A percentile compares a stretch with the other conserved stretches of the same genome.
Conservation (phyloP, 1,139 yeast species). For the Pichia terricola region DNA sequence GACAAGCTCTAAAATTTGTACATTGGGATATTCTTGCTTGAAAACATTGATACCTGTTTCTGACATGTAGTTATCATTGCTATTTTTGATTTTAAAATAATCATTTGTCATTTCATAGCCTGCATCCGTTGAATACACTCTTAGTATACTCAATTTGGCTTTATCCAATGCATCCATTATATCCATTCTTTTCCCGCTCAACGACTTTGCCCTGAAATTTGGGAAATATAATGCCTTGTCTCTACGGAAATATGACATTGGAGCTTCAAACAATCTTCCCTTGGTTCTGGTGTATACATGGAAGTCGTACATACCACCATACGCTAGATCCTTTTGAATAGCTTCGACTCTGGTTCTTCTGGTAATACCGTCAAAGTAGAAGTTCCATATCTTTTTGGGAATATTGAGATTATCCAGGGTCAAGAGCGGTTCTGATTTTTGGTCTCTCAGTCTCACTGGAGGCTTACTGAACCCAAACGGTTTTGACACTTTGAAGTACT, state of each 20-base stretch:
- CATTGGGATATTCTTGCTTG: constrained; percentile 33
- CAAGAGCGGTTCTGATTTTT: constrained; percentile 12
- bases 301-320: constrained; percentile 80
- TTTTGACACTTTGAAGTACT: constrained; percentile 37
- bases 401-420: constrained; percentile 20
- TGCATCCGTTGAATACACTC: constrained; percentile 58
- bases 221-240: constrained; percentile 83
- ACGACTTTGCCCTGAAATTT: constrained; percentile 56
- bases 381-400: constrained; percentile 23
- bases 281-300: constrained; percentile 70
- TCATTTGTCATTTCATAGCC: constrained; percentile 64
- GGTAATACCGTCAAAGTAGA: constrained; percentile 35
- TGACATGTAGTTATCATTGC: constrained; percentile 30
- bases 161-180: constrained; percentile 37
- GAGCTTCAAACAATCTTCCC: constrained; percentile 80
- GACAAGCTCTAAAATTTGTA: constrained; percentile 68
- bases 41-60: constrained; percentile 27
- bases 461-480: constrained; percentile 42
- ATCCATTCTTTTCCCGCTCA: constrained; percentile 33
- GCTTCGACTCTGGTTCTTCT: constrained; percentile 36
- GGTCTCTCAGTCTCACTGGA: constrained; percentile 19
- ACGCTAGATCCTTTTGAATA: constrained; percentile 68
- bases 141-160: constrained; percentile 48
- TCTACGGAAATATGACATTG: constrained; percentile 60
- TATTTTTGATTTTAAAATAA: constrained; percentile 40